phyloP scores from a whole-genome alignment of 352 stramenopile genomes.

The Phytopythium ostracodes region DNA sequence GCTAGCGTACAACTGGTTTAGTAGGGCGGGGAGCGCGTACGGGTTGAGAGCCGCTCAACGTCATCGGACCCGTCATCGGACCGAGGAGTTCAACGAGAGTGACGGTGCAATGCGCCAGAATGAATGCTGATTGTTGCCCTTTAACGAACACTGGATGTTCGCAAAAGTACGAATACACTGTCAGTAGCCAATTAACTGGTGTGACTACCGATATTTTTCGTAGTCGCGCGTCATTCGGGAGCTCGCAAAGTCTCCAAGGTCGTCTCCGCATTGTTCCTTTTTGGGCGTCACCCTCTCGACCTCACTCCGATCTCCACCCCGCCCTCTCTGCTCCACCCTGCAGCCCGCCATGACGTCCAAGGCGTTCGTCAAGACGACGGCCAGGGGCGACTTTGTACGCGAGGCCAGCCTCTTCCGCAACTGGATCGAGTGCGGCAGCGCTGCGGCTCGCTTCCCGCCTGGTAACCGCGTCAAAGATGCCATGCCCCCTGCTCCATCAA shows the following conservation, averaged over 20 bases:
- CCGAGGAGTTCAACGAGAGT: slow-evolving; percentile 1
- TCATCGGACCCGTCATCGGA: background rate
- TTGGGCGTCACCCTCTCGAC: no score
- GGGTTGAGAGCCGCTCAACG: background rate
- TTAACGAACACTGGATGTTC: background rate
- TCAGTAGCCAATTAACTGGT: no score
- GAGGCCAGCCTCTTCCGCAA: slow-evolving; percentile 27
- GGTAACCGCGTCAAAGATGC: slow-evolving; percentile 12
- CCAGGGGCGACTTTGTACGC: slow-evolving; percentile 26
- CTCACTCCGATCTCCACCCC: background rate
- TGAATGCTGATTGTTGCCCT: slow-evolving; percentile 4
- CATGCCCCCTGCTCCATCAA: no score
- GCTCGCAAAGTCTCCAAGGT: no score
- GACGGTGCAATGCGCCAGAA: background rate
- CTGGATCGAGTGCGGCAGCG: slow-evolving; percentile 24
- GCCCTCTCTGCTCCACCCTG: background rate
- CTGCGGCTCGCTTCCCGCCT: slow-evolving; percentile 15
- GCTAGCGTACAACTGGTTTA: no score
- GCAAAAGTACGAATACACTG: background rate
- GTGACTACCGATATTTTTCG: background rate
- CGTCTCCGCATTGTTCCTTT: background rate
- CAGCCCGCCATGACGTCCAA: slow-evolving; percentile 30
- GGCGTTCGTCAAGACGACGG: slow-evolving; percentile 18
- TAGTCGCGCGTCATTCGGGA: background rate
- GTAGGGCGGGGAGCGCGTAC: no score